Percentiles rank a stretch among this genome's conserved stretches.
Evolutionary conservation across 768 basidiomycete species (phyloP).

Genomic region (Termitomyces sp.): DNA sequence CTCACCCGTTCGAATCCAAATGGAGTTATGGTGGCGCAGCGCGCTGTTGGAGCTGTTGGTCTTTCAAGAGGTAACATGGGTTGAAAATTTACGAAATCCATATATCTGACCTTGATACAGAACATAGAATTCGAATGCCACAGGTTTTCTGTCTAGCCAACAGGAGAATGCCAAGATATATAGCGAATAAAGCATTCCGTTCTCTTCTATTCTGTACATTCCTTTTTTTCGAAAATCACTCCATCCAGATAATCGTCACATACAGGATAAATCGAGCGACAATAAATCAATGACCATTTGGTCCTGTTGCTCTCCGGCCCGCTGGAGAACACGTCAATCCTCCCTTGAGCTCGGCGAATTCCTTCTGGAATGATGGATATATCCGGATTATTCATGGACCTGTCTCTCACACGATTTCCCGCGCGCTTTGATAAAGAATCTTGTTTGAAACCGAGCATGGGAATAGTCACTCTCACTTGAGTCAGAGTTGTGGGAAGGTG

Average conservation of each 20-base stretch:
- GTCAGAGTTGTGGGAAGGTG: conserved; percentile 18
- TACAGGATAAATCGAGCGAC: neutral
- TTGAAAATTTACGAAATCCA: neutral
- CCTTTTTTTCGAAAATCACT: too few relatives aligned
- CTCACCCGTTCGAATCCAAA: neutral
- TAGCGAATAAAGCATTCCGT: too few relatives aligned
- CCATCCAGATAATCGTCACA: too few relatives aligned
- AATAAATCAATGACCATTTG: neutral
- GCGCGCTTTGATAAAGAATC: conserved; percentile 24
- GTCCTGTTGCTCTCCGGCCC: conserved; percentile 14
- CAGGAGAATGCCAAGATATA: too few relatives aligned
- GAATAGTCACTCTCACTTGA: conserved; percentile 4
- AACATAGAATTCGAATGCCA: neutral
- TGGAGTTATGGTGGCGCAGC: conserved; percentile 3
- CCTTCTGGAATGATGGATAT: conserved; percentile 17
- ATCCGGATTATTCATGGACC: conserved; percentile 25
- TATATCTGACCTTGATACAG: neutral
- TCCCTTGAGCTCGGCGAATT: conserved; percentile 12
- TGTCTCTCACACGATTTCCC: conserved; percentile 17
- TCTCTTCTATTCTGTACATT: too few relatives aligned
- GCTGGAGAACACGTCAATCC: conserved; percentile 3
- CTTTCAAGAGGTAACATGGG: neutral
- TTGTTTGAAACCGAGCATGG: conserved; percentile 23
- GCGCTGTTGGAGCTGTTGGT: too few relatives aligned
- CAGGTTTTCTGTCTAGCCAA: neutral